A percentile compares a stretch with the other conserved stretches of the same genome.
Conservation (phyloP, 148 eudicot genomes). For the Talinum fruticosum region DNA sequence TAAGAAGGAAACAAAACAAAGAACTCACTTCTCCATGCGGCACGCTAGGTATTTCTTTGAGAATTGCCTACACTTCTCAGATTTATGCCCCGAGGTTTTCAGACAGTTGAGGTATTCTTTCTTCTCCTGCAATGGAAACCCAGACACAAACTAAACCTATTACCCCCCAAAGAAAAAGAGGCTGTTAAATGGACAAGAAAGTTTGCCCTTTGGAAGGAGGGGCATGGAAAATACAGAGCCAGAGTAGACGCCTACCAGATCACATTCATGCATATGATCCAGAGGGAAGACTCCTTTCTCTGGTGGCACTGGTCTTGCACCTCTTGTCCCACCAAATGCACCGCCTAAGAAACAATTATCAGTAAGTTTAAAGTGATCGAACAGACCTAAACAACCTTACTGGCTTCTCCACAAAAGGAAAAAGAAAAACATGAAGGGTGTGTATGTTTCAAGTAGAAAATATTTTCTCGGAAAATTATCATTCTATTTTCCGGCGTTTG, state of each 20-base stretch:
- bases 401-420: no score
- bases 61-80: slow-evolving; percentile 71
- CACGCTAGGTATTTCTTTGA: slow-evolving; percentile 86
- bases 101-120: slow-evolving; percentile 75
- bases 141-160: background rate
- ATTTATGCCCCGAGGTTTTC: slow-evolving; percentile 67
- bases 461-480: no score
- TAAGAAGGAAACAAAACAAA: background rate
- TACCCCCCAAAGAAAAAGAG: background rate
- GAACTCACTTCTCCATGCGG: slow-evolving; percentile 93
- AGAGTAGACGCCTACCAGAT: slow-evolving; percentile 50
- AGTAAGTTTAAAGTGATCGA: background rate
- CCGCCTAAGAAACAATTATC: slow-evolving; percentile 48
- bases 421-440: background rate
- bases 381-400: no score
- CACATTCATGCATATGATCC: slow-evolving; percentile 93
- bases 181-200: background rate
- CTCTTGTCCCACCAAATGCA: slow-evolving; percentile 88
- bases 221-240: background rate
- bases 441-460: no score
- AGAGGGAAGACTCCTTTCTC: slow-evolving; percentile 96
- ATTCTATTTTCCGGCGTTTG: no score
- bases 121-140: slow-evolving; percentile 56
- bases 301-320: slow-evolving; percentile 90
- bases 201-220: background rate